Conservation (phyloP, 768 basidiomycete species). For the Hygrophorus pudorinus region DNA sequence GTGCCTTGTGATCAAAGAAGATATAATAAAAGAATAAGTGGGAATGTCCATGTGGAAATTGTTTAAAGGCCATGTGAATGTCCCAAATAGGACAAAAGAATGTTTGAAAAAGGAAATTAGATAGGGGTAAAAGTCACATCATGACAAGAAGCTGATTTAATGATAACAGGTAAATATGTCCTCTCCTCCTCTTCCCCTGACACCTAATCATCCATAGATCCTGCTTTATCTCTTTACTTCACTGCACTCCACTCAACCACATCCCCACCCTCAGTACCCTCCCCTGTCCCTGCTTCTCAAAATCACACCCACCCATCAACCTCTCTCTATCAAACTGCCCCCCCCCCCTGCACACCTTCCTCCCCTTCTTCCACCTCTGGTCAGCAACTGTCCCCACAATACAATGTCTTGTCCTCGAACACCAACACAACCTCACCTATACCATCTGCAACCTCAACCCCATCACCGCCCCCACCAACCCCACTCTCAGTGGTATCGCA, state of each 20-base stretch:
- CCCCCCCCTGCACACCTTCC: slow-evolving; percentile 48
- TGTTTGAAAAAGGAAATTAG: too few relatives aligned
- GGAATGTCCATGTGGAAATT: too few relatives aligned
- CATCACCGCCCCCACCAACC: slow-evolving; percentile 29
- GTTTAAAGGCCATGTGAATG: too few relatives aligned
- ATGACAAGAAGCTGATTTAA: too few relatives aligned
- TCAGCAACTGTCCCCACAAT: slow-evolving; percentile 53
- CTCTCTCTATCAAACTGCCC: slow-evolving; percentile 66
- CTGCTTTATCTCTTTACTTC: slow-evolving; percentile 78
- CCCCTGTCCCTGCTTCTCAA: slow-evolving; percentile 58
- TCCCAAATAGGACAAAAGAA: too few relatives aligned
- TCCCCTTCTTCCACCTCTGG: slow-evolving; percentile 68
- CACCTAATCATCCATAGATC: too few relatives aligned
- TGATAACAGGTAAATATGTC: too few relatives aligned
- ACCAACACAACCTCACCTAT: slow-evolving; percentile 76
- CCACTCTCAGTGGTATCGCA: slow-evolving; percentile 48
- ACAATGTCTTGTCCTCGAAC: slow-evolving; percentile 48
- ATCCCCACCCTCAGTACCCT: slow-evolving; percentile 68
- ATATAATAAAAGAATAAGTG: too few relatives aligned
- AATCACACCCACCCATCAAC: slow-evolving; percentile 35
- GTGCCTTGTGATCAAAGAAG: too few relatives aligned
- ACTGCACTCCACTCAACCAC: slow-evolving; percentile 71
- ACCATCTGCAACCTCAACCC: slow-evolving; percentile 60
- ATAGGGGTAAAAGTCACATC: too few relatives aligned
- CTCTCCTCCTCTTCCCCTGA: too few relatives aligned